Percentiles rank a stretch among this genome's conserved stretches.
Conservation (phyloP, 2,329 filamentous ascomycete species). For the Ophiosphaerella herpotricha region DNA sequence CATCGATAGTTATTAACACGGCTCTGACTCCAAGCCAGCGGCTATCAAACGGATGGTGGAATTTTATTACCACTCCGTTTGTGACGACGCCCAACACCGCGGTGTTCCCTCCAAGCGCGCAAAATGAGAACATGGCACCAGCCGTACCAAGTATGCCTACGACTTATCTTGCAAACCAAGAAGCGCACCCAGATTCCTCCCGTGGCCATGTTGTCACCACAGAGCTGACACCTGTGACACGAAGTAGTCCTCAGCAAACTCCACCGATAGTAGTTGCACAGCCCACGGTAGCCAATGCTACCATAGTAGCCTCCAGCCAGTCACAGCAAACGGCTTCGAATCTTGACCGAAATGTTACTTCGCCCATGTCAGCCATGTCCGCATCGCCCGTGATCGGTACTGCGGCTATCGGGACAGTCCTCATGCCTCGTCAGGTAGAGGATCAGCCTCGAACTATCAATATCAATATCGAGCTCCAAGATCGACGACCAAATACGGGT, state of each 20-base stretch:
- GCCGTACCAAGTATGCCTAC: slow-evolving; percentile 41
- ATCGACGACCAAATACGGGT: slow-evolving; percentile 22
- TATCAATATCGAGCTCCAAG: slow-evolving; percentile 40
- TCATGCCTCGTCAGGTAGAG: slow-evolving; percentile 38
- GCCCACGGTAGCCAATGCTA: background rate
- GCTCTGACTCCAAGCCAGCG: slow-evolving; percentile 56
- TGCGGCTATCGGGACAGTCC: slow-evolving; percentile 38
- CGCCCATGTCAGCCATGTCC: slow-evolving; percentile 36
- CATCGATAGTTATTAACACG: slow-evolving; percentile 45
- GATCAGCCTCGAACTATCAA: slow-evolving; percentile 32
- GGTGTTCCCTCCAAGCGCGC: slow-evolving; percentile 39
- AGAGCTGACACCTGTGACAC: background rate
- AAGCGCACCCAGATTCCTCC: background rate
- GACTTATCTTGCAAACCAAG: slow-evolving; percentile 20
- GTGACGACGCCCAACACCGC: slow-evolving; percentile 43
- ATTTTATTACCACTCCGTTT: slow-evolving; percentile 75
- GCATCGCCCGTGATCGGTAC: slow-evolving; percentile 39
- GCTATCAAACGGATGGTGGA: slow-evolving; percentile 75
- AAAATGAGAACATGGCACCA: slow-evolving; percentile 30
- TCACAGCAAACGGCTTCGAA: slow-evolving; percentile 17
- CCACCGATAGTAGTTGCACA: background rate
- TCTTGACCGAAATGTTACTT: slow-evolving; percentile 21
- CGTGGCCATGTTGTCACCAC: background rate
- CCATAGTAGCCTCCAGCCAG: background rate
- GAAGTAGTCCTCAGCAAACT: background rate